Evolutionary conservation across 768 basidiomycete species (phyloP).

Genomic region (Gymnopilus junonius): DNA sequence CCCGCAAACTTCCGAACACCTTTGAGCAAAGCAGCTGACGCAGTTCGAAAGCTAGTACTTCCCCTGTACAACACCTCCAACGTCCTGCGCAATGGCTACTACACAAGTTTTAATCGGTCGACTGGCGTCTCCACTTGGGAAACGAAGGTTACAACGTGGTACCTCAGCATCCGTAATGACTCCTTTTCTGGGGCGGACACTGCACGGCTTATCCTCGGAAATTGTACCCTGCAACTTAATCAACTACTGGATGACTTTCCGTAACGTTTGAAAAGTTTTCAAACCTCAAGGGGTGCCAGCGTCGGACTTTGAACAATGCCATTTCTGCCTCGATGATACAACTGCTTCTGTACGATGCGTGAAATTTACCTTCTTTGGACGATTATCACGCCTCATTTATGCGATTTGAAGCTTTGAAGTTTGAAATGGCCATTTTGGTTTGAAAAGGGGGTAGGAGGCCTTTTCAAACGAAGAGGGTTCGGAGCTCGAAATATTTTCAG

Average conservation of each 20-base stretch:
- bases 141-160: not conserved
- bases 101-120: slow-evolving; percentile 15
- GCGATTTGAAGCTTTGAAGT: not conserved
- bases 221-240: not conserved
- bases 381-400: not conserved
- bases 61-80: slow-evolving; percentile 24
- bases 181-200: not conserved
- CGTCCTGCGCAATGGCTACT: slow-evolving; percentile 11
- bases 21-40: slow-evolving; percentile 20
- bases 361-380: not conserved
- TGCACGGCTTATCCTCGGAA: not conserved
- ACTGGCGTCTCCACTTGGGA: not conserved
- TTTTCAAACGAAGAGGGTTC: not conserved
- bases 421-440: not conserved
- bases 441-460: not conserved
- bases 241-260: slow-evolving; percentile 3
- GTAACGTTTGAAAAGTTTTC: not conserved
- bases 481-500: not conserved
- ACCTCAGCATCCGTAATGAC: not conserved
- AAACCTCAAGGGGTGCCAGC: not conserved
- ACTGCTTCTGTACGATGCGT: too few species aligned
- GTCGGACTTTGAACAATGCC: not conserved
- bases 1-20: slow-evolving; percentile 24
- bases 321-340: not conserved
- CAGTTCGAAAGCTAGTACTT: slow-evolving; percentile 18